Evolutionary conservation across 164 flowering plant species (phyloP).

Genomic region (Warburgia ugandensis): DNA sequence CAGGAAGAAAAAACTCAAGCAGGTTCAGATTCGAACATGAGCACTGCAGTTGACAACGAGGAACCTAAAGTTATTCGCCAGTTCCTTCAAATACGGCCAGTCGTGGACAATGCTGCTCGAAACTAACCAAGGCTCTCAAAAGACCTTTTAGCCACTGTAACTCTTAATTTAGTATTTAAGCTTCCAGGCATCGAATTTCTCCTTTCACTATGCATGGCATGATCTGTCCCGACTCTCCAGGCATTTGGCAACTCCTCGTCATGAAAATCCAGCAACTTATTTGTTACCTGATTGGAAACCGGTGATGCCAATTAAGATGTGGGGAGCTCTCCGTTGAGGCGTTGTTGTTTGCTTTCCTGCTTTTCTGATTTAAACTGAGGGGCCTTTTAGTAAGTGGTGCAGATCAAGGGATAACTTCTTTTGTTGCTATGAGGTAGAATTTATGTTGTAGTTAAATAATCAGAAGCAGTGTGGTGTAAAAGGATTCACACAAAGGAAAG

Average conservation of each 20-base stretch:
- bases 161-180: conserved; percentile 5
- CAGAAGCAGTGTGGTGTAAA: too few relatives aligned
- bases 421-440: too few relatives aligned
- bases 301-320: too few relatives aligned
- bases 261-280: too few relatives aligned
- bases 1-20: conserved; percentile 65
- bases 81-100: conserved; percentile 55
- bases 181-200: not conserved
- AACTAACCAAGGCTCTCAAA: conserved; percentile 44
- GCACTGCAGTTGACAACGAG: conserved; percentile 15
- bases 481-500: too few relatives aligned
- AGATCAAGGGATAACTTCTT: too few relatives aligned
- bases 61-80: conserved; percentile 41
- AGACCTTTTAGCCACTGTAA: conserved; percentile 61
- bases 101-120: conserved; percentile 25
- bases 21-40: conserved; percentile 23
- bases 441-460: too few relatives aligned
- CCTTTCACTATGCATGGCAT: not conserved
- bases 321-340: too few relatives aligned
- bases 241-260: not conserved
- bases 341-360: too few relatives aligned
- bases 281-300: too few relatives aligned
- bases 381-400: too few relatives aligned
- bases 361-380: too few relatives aligned
- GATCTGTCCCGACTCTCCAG: not conserved